phyloP scores from a whole-genome alignment of 2,329 filamentous ascomycete genomes.

The Huntiella bhutanensis region DNA sequence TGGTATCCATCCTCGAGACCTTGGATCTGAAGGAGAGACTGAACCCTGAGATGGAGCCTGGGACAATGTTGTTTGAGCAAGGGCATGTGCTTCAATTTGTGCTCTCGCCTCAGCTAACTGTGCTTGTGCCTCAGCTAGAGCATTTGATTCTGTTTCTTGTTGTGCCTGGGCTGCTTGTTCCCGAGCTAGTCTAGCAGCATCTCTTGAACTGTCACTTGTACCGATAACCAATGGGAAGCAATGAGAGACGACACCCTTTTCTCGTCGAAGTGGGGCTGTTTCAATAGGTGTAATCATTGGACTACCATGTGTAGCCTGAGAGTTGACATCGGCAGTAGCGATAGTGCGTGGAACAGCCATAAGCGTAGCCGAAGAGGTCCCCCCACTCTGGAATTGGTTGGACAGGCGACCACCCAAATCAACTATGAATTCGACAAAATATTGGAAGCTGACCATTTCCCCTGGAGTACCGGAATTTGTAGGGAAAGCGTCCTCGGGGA shows the following conservation, averaged over 20 bases:
- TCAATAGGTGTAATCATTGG: slow-evolving; percentile 52
- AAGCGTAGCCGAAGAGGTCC: slow-evolving; percentile 26
- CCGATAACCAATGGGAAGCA: slow-evolving; percentile 77
- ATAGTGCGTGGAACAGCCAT: slow-evolving; percentile 17
- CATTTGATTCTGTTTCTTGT: neutral
- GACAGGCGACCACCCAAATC: slow-evolving; percentile 77
- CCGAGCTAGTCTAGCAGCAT: slow-evolving; percentile 4
- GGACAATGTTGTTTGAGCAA: neutral
- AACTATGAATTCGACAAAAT: slow-evolving; percentile 80
- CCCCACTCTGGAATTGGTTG: slow-evolving; percentile 48
- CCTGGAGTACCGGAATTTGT: slow-evolving; percentile 81
- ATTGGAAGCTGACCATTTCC: slow-evolving; percentile 87
- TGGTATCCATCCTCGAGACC: slow-evolving; percentile 11
- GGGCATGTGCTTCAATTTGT: neutral
- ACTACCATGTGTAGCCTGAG: slow-evolving; percentile 33
- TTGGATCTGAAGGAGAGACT: slow-evolving; percentile 19
- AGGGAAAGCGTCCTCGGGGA: slow-evolving; percentile 81
- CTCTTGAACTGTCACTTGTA: slow-evolving; percentile 51
- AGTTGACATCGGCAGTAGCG: slow-evolving; percentile 21
- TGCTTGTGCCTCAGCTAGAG: slow-evolving; percentile 3
- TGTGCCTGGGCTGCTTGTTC: slow-evolving; percentile 14
- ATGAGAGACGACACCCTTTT: slow-evolving; percentile 80
- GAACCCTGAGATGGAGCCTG: neutral
- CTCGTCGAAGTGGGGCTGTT: slow-evolving; percentile 66
- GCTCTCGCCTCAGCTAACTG: neutral